These are phyloP conservation scores for Pythium rhizo-oryzae DNA, from an alignment of 352 stramenopile species.

Conservation along the genomic window DNA sequence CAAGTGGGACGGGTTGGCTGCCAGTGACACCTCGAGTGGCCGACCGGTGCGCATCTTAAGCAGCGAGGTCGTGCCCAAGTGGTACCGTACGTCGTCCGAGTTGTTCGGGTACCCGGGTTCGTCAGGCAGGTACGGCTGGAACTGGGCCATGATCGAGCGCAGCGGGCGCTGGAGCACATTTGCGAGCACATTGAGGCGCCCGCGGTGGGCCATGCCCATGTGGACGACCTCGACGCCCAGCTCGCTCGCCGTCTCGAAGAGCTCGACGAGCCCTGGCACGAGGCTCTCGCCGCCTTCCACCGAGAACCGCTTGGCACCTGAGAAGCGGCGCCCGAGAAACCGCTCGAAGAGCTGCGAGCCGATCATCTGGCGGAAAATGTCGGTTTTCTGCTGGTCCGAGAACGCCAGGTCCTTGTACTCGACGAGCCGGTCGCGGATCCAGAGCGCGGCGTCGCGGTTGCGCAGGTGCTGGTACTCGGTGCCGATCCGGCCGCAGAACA, in stretches of 20 bases:
- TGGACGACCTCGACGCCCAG: slow-evolving; percentile 97
- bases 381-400: slow-evolving; percentile 88
- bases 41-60: slow-evolving; percentile 72
- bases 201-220: slow-evolving; percentile 99
- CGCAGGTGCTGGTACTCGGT: slow-evolving; percentile 99
- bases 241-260: slow-evolving; percentile 95
- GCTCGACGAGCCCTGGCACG: slow-evolving; percentile 94
- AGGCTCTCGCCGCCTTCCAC: slow-evolving; percentile 98
- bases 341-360: slow-evolving; percentile 98
- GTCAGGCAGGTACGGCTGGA: slow-evolving; percentile 85
- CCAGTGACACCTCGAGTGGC: slow-evolving; percentile 83
- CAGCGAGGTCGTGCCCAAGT: slow-evolving; percentile 81
- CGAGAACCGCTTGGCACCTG: slow-evolving; percentile 97
- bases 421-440: slow-evolving; percentile 73
- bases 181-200: slow-evolving; percentile 97
- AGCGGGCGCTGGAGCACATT: slow-evolving; percentile 99
- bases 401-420: slow-evolving; percentile 65
- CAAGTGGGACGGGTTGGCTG: slow-evolving; percentile 99
- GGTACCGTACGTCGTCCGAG: slow-evolving; percentile 89
- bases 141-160: slow-evolving; percentile 92
- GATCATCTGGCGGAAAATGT: slow-evolving; percentile 95
- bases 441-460: slow-evolving; percentile 88
- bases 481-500: slow-evolving; percentile 97
- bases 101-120: slow-evolving; percentile 87
- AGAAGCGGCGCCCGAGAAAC: slow-evolving; percentile 96